Evolutionary conservation across 177 flowering plant genomes (phyloP).

Genomic region (Telopea speciosissima): DNA sequence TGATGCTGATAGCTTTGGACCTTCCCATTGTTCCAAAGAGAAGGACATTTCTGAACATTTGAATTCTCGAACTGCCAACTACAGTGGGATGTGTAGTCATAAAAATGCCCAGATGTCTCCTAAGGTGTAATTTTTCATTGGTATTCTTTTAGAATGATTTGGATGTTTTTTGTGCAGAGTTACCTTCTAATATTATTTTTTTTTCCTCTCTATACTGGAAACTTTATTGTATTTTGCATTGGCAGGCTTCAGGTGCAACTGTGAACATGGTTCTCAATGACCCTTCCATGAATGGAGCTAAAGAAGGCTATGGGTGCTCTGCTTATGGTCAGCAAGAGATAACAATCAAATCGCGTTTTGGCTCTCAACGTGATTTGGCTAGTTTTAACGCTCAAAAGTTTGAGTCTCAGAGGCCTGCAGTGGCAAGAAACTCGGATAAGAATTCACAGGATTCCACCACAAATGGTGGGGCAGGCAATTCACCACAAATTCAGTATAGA

Average conservation of each 20-base stretch:
- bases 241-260: conserved; percentile 23
- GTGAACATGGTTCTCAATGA: background rate
- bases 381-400: conserved; percentile 10
- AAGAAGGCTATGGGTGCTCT: conserved; percentile 17
- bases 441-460: conserved; percentile 2
- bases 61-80: conserved; percentile 4
- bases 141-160: background rate
- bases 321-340: conserved; percentile 6
- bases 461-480: conserved; percentile 1
- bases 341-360: background rate
- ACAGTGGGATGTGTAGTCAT: conserved; percentile 7
- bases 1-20: conserved; percentile 15
- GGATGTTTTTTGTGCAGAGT: background rate
- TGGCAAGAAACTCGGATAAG: conserved; percentile 1
- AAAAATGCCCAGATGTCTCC: conserved; percentile 4
- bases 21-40: conserved; percentile 12
- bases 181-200: background rate
- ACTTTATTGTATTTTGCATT: conserved; percentile 5
- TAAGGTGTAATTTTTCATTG: conserved; percentile 19
- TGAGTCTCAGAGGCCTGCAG: conserved; percentile 5
- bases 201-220: conserved; percentile 2
- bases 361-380: conserved; percentile 11
- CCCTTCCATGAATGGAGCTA: conserved; percentile 9
- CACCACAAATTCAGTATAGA: conserved; percentile 8
- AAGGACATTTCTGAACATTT: conserved; percentile 7